Conservation (phyloP, 2,329 filamentous ascomycete species). For the Fusarium sp. region DNA sequence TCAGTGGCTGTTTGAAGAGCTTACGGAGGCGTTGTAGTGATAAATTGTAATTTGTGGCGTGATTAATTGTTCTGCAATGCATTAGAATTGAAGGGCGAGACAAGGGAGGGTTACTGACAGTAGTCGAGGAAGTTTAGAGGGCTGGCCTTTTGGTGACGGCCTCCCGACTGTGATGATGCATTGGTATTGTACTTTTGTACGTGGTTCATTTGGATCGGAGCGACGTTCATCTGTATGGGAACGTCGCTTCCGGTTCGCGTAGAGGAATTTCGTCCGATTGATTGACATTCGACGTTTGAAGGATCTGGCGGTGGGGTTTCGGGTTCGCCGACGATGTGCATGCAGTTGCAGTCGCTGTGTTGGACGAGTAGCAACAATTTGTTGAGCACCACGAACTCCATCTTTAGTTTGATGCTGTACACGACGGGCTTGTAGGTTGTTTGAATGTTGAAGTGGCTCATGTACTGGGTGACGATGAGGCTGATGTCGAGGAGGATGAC, state of each 20-base stretch:
- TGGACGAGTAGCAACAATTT: slow-evolving; percentile 25
- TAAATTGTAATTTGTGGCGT: neutral
- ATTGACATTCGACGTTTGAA: slow-evolving; percentile 1
- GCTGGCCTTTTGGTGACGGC: neutral
- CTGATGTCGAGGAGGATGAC: slow-evolving; percentile 31
- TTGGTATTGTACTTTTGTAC: neutral
- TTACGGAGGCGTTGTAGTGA: neutral
- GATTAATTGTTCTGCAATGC: neutral
- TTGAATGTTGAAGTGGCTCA: slow-evolving; percentile 31
- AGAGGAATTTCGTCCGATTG: neutral
- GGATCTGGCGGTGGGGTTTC: neutral
- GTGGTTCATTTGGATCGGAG: slow-evolving; percentile 7
- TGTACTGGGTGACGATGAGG: slow-evolving; percentile 27
- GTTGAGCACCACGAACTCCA: slow-evolving; percentile 33
- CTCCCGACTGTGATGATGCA: neutral
- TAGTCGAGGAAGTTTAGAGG: slow-evolving; percentile 12
- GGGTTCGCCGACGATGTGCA: slow-evolving; percentile 18
- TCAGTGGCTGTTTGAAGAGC: neutral
- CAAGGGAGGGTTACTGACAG: neutral
- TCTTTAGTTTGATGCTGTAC: slow-evolving; percentile 35
- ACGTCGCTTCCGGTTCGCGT: slow-evolving; percentile 1
- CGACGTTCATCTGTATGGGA: slow-evolving; percentile 1
- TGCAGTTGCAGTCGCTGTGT: slow-evolving; percentile 29
- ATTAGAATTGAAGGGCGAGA: neutral
- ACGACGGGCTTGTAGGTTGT: slow-evolving; percentile 35